phyloP scores from a whole-genome alignment of 176 grass and related monocot genomes.

The Phyllostachys edulis region DNA sequence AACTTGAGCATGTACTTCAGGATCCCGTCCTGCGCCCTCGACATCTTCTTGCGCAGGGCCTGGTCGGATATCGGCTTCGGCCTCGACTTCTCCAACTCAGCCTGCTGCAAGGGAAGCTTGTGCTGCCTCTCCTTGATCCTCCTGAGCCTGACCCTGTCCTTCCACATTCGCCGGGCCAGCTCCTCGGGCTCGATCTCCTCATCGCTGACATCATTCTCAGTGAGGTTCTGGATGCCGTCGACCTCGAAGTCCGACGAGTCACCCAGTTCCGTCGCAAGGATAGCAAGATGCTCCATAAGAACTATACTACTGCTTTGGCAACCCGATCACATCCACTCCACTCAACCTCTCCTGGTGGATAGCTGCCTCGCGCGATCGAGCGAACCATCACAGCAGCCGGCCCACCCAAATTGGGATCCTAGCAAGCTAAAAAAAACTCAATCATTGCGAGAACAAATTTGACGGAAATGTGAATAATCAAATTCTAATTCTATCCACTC shows the following conservation, averaged over 20 bases:
- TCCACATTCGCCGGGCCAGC: constrained; percentile 87
- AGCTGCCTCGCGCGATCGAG: background rate
- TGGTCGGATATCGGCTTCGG: constrained; percentile 73
- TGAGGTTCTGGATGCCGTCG: constrained; percentile 67
- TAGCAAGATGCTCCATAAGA: constrained; percentile 70
- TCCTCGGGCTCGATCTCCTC: constrained; percentile 90
- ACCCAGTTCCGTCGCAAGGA: constrained; percentile 48
- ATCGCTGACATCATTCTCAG: constrained; percentile 88
- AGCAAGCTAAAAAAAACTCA: background rate
- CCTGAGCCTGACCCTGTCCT: constrained; percentile 75
- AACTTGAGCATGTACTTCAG: constrained; percentile 99
- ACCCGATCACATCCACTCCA: background rate
- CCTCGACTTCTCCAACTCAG: constrained; percentile 49
- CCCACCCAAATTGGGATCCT: background rate
- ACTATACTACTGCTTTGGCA: background rate
- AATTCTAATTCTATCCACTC: background rate
- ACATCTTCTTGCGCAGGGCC: constrained; percentile 90
- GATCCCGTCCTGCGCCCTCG: constrained; percentile 88
- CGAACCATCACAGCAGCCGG: background rate
- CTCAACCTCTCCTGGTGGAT: background rate
- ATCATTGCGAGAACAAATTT: background rate
- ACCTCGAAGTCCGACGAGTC: constrained; percentile 75
- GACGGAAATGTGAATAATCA: background rate
- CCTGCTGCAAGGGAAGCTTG: constrained; percentile 40
- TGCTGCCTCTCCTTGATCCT: constrained; percentile 85